Evolutionary conservation across 2,329 filamentous ascomycete genomes (phyloP).

Genomic region (Colletotrichum plurivorum): DNA sequence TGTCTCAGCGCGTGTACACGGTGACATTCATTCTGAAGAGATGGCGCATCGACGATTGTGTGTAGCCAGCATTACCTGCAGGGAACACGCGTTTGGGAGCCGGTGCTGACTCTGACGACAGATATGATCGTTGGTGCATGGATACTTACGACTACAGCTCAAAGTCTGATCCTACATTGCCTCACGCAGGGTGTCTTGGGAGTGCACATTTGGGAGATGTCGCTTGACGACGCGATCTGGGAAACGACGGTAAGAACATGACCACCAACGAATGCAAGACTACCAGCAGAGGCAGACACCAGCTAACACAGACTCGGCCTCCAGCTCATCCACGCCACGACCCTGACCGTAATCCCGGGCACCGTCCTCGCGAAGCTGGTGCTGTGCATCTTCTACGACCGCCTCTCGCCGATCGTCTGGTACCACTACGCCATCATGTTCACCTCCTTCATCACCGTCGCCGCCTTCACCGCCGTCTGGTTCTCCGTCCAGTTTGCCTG

Average conservation of each 20-base stretch:
- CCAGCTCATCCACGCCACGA: constrained; percentile 42
- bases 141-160: neutral
- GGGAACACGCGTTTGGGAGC: no score
- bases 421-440: constrained; percentile 50
- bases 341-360: constrained; percentile 50
- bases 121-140: constrained; percentile 8
- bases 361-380: constrained; percentile 54
- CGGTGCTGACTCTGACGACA: neutral
- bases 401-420: constrained; percentile 51
- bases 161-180: neutral
- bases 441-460: constrained; percentile 46
- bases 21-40: constrained; percentile 44
- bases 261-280: constrained; percentile 10
- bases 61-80: neutral
- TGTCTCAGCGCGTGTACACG: constrained; percentile 44
- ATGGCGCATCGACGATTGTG: constrained; percentile 42
- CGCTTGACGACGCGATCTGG: constrained; percentile 15
- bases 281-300: neutral
- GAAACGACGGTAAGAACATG: constrained; percentile 3
- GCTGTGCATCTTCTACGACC: constrained; percentile 55
- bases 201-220: constrained; percentile 40
- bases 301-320: no score
- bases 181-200: constrained; percentile 1
- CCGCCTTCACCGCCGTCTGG: constrained; percentile 48
- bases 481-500: constrained; percentile 52